Base-by-base conservation (phyloP, 2,329 filamentous ascomycete genomes). In the Graphilbum sp. region DNA sequence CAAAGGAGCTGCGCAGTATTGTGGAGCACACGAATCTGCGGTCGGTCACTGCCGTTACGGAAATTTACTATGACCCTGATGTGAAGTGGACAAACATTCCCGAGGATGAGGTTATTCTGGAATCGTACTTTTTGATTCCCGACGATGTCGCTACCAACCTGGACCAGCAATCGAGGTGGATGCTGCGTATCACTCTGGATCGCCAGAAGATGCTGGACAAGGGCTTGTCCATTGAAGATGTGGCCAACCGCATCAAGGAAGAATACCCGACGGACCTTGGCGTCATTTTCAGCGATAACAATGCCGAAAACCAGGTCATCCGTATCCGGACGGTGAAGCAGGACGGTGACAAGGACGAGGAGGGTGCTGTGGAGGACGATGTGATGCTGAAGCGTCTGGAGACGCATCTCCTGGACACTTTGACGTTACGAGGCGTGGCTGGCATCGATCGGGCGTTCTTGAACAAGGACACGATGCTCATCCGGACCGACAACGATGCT, bases 201-300 rank as follows among this genome's bases (percentile, higher is more conserved):
- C 82, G 90, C 41, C 83, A 92, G 51, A 92, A 93, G 66, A 71
- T 98, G 61, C 74, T 98, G 30, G 90, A 98, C 59, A 98, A 92
- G 69, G 83, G 80, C 44, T 70, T 98, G 45, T 80, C 75, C 25
- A 87, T 98, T 41, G 80, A 90, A 43, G 86, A 98, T 50, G 88
- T 98, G 43, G 88, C 88, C 24, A 65, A 71, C 43, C 81, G 77
- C 52, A 90, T 98, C 61, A 94, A 92, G 64, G 75, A 87, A 46
- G 79, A 86, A 38, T 98, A 93, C 54, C 70, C 75, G 17, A 75
- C 70, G 44, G 86, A 94, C 57, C 64, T 96, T 49, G 85, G 85
- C 13, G 78, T 98, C 47, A 87, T 98, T 43, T 94, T 93, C 67
- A 94, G 86, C 59, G 90, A 98, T 58, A 90, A 95, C 66, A 98